Evolutionary conservation across 2,329 filamentous ascomycete genomes (phyloP), one percentile per base, ranked within the genome.

Genomic region (Fusarium hostae): DNA sequence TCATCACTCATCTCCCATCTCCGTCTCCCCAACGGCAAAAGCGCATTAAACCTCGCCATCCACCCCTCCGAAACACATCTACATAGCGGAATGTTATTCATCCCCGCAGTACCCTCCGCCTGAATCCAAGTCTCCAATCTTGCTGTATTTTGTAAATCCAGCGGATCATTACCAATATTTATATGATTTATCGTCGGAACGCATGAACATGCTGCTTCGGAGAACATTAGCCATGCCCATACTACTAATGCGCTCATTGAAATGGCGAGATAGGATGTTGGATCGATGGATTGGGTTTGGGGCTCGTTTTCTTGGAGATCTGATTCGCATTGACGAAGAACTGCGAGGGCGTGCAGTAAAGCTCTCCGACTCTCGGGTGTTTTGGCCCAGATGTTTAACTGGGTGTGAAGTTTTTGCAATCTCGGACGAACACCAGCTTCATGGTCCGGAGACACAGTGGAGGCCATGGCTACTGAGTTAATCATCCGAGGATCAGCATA

Each of bases 191-290:
- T 10, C 0, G 65, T 63, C 1, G 76, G 75, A 1, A 77, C 70
- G 39, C 81, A 83, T 3, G 63, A 67, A 35, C 77, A 81, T 0
- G 70, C 58, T 18, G 72, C 48, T 13, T 75, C 65, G 5, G 76
- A 71, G 37, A 79, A 78, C 20, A 72, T 75, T 16, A 78, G 77
- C 76, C 81, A 83, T 0, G 78, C 75, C 81, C 81, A 83, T 2
- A 82, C 68, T 2, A 83, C 75, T 5, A 81, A 61, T 0, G 80
- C 79, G 5, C 77, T 77, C 1, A 76, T 77, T 0, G 78, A 77
- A 0, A 81, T 60, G 4, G 81, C 75, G 1, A 82, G 75, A 39
- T 81, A 79, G 1, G 78, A 70, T 15, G 83, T 72, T 0, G 82
- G 81, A 24, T 84, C 80, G 10, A 78, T 32, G 6, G 71, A 66